Evolutionary conservation across 352 stramenopile species (phyloP).

Genomic region (Phytophthora europaea): DNA sequence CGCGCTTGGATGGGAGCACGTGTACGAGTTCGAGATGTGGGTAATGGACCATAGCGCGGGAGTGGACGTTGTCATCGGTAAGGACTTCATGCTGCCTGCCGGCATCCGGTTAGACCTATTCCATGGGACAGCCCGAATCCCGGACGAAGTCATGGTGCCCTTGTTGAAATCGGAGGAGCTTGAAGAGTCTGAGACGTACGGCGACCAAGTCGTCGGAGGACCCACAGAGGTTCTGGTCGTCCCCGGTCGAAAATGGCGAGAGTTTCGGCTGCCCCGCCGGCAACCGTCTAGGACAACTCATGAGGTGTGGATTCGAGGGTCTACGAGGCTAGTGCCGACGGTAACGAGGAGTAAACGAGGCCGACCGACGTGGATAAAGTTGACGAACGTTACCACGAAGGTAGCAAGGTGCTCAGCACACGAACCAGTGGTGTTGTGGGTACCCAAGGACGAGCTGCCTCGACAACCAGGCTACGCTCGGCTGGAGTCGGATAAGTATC

Average conservation of each 20-base stretch:
- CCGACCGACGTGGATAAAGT: too few species aligned
- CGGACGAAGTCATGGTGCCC: conserved; percentile 4
- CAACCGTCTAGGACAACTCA: too few species aligned
- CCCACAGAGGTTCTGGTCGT: too few species aligned
- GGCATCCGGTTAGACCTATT: conserved; percentile 12
- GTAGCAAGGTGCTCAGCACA: too few species aligned
- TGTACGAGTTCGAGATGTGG: conserved; percentile 15
- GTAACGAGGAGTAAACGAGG: too few species aligned
- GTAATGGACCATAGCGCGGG: conserved; percentile 6
- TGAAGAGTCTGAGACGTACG: too few species aligned
- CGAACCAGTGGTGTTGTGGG: not conserved
- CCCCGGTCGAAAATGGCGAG: too few species aligned
- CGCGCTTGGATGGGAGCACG: conserved; percentile 1
- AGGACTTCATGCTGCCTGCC: conserved; percentile 12
- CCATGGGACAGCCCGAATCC: not conserved
- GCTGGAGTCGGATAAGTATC: not conserved
- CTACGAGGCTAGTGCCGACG: too few species aligned
- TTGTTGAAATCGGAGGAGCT: not conserved
- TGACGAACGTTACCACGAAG: too few species aligned
- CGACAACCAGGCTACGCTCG: not conserved
- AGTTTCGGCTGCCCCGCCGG: too few species aligned
- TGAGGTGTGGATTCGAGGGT: too few species aligned
- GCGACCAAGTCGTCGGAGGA: too few species aligned
- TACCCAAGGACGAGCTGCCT: not conserved
- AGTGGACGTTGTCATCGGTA: conserved; percentile 1